Base-by-base conservation (phyloP, 75 land plant species). In the Pseudotsuga menziesii region DNA sequence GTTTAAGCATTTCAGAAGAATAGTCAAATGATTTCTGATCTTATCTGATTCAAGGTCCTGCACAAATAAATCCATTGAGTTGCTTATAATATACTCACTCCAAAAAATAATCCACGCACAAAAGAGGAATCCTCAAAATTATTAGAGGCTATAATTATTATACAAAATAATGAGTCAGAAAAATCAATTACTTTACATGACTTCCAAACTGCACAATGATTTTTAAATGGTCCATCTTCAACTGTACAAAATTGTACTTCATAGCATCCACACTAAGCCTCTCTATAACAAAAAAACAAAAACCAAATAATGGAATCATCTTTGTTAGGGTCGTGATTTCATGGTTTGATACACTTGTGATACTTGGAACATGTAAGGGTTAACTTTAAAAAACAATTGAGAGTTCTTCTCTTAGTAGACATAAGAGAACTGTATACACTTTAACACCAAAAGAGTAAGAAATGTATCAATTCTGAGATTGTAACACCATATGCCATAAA, bases 1-100 rank as follows among this genome's bases (percentile, higher is more conserved):
- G 76, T 92, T 97, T 26, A 97, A 73, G 57, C 86, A 79, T 80
- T 94, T 90, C 2, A 95, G 95, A 75, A 97, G 80, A 61, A 81
- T 75, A 12, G 88, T 76, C 57, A 97, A 77, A 79, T 94, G 99
- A 81, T 86, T 85, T 22, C 82, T 84, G 11, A 96, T 81, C 3
- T 81, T 85, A 32, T 90, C 93, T 60, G 99, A 93, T 60, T 96
- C 97, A 81, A 96, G 83, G 74, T 87, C 97, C 97, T 96, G 87
- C 41, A 63, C 59, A 36, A 15, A 44, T 13, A 29, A 44, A 41
- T 66, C 54, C 19, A 52, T 0, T 44, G 32, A 79, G 2, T 6
- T 59, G 52, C 20, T 48, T 23, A 58, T 13, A 72, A 15, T 35
- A 9, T 56, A 19, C 29, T 17, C 58, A n/a, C 14, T 26, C 19